Evolutionary conservation across 1,139 yeast genomes (phyloP).

Genomic region (Lodderomyces parapsilosis): DNA sequence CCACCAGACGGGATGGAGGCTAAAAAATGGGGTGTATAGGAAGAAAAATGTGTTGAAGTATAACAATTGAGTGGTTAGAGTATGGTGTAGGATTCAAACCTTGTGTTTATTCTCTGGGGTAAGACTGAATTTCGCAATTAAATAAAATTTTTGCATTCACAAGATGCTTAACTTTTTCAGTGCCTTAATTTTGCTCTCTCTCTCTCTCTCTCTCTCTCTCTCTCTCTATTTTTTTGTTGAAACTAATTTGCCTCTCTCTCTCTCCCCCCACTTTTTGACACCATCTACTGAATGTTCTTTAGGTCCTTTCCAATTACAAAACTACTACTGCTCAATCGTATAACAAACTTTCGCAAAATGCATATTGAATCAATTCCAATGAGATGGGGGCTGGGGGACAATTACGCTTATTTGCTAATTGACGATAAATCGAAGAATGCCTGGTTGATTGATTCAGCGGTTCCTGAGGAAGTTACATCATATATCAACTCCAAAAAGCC

Average conservation of each 20-base stretch:
- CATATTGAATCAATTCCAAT: constrained; percentile 79
- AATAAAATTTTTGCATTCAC: neutral
- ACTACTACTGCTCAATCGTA: constrained; percentile 5
- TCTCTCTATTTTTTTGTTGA: neutral
- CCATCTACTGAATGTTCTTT: constrained; percentile 4
- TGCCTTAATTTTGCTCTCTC: too few relatives aligned
- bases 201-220: neutral
- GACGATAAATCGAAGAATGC: constrained; percentile 68
- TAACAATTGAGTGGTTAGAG: too few relatives aligned
- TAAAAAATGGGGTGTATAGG: constrained; percentile 34
- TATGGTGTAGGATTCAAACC: too few relatives aligned
- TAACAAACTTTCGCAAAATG: constrained; percentile 51
- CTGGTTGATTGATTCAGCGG: constrained; percentile 93
- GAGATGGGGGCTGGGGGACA: constrained; percentile 96
- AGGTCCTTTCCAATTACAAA: constrained; percentile 4
- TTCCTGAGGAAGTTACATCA: constrained; percentile 54
- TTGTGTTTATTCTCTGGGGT: too few relatives aligned
- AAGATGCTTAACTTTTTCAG: neutral
- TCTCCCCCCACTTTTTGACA: neutral
- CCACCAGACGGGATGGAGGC: constrained; percentile 76
- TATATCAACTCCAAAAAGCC: constrained; percentile 23
- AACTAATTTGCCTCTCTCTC: neutral
- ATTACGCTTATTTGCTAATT: constrained; percentile 77
- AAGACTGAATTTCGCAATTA: neutral
- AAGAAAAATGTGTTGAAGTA: too few relatives aligned